Evolutionary conservation across 1,139 yeast genomes (phyloP), one percentile per base, ranked within the genome.

Genomic region (Geotrichum europaeum): DNA sequence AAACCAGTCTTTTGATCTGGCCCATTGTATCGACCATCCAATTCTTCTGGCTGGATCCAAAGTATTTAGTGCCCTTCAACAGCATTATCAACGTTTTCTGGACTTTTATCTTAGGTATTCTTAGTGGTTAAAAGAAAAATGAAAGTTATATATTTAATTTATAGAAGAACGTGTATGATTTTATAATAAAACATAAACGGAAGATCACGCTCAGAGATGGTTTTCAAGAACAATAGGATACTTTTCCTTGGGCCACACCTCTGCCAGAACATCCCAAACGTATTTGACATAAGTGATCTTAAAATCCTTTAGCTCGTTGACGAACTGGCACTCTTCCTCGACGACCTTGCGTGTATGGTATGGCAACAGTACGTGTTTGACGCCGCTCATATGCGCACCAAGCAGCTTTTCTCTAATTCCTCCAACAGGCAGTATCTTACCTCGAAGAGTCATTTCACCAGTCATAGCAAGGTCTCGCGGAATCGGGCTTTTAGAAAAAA

Each of bases 401-500:
- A 89, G 78, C 56, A 90, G 76, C 73, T 90, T 90, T 72, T 90
- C 97, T 62, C 87, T 84, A 43, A 91, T 81, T 1, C 97, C 97
- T 5, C 97, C 97, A 66, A 91, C 91, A 4, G 96, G 96, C 58
- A 91, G 77, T 0, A 91, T 89, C 68, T 87, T 82, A 2, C 97
- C 97, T 47, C 96, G 79, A 28, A 91, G 78, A 0, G 97, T 89
- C 66, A 91, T 86, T 71, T 91, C 97, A 4, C 97, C 97, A 0
- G 97, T 91, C 96, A 91, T 89, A 61, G 97, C 97, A 62, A 89
- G 76, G 60, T 82, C 79, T 15, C 81, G 74, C 6, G 88, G 85
- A 13, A 90, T 87, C 0, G 91, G 86, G 63, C 79, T 81, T 63
- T 85, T 81, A 59, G 89, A 73, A 3, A 91, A 80, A 62, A 89